These are phyloP conservation scores for Ophiosphaerella korrae DNA, from an alignment of 2,329 filamentous ascomycete genomes.

Conservation along the genomic window DNA sequence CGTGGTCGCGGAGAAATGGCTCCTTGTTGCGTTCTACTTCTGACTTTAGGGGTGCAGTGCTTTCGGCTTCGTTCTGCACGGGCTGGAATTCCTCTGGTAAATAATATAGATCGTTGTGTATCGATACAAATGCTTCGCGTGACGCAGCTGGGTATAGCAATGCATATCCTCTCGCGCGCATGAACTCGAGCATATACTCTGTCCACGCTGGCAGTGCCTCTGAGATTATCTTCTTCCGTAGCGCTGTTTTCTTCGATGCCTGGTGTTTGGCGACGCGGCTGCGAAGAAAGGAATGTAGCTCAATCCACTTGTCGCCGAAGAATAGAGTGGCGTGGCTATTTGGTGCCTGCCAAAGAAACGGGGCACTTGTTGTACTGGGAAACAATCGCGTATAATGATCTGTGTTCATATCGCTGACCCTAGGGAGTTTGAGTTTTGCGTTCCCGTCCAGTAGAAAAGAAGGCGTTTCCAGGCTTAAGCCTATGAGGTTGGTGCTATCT, in stretches of 20 bases:
- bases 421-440: constrained; percentile 58
- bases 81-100: constrained; percentile 68
- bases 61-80: constrained; percentile 6
- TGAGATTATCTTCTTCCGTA: constrained; percentile 57
- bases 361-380: constrained; percentile 48
- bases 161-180: constrained; percentile 75
- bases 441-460: constrained; percentile 66
- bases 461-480: constrained; percentile 80
- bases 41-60: constrained; percentile 7
- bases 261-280: constrained; percentile 57
- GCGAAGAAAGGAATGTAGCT: constrained; percentile 80
- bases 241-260: constrained; percentile 23
- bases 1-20: constrained; percentile 50
- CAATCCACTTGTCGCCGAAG: constrained; percentile 83
- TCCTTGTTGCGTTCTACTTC: constrained; percentile 21
- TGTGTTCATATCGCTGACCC: constrained; percentile 43
- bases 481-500: constrained; percentile 66
- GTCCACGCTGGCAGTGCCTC: constrained; percentile 76
- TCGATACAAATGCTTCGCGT: constrained; percentile 65
- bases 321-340: constrained; percentile 81
- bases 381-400: constrained; percentile 34
- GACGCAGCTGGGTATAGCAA: constrained; percentile 74
- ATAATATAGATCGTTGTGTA: constrained; percentile 77
- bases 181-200: constrained; percentile 77
- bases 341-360: constrained; percentile 86